Conservation (phyloP, 1,284 basidiomycete species). For the Nidula niveotomentosa region DNA sequence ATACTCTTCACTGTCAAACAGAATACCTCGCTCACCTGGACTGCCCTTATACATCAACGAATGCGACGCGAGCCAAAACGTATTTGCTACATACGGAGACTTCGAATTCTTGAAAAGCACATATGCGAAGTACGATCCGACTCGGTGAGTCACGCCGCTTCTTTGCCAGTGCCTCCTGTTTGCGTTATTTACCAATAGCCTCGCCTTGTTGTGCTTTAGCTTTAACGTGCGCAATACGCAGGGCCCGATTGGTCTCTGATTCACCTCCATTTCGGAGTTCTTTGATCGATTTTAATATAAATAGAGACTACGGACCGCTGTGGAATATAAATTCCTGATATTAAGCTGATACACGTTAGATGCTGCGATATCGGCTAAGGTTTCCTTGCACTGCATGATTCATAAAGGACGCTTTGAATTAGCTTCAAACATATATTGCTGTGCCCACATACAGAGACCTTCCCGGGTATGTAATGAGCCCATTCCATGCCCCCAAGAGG, state of each 20-base stretch:
- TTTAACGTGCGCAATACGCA: conserved; percentile 25
- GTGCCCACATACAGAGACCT: too few relatives aligned
- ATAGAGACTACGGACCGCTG: too few relatives aligned
- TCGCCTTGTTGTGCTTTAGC: conserved; percentile 7
- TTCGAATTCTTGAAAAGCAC: conserved; percentile 29
- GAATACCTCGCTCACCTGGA: conserved; percentile 28
- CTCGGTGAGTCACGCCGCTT: conserved; percentile 20
- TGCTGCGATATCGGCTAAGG: too few relatives aligned
- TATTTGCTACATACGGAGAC: conserved; percentile 33
- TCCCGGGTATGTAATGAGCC: too few relatives aligned
- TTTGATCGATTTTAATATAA: background rate
- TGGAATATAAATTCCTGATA: too few relatives aligned
- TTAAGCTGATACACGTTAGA: too few relatives aligned
- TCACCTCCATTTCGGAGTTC: background rate
- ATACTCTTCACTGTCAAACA: conserved; percentile 6
- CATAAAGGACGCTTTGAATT: too few relatives aligned
- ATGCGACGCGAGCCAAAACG: conserved; percentile 32
- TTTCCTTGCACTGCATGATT: too few relatives aligned
- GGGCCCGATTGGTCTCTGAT: conserved; percentile 14
- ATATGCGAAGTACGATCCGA: conserved; percentile 39
- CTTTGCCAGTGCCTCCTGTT: background rate
- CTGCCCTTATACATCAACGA: conserved; percentile 37
- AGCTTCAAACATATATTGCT: too few relatives aligned
- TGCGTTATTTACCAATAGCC: background rate
- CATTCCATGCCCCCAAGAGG: too few relatives aligned